These are phyloP conservation scores for Fomitopsis betulina DNA, from an alignment of 1,284 basidiomycete species.

Conservation along the genomic window DNA sequence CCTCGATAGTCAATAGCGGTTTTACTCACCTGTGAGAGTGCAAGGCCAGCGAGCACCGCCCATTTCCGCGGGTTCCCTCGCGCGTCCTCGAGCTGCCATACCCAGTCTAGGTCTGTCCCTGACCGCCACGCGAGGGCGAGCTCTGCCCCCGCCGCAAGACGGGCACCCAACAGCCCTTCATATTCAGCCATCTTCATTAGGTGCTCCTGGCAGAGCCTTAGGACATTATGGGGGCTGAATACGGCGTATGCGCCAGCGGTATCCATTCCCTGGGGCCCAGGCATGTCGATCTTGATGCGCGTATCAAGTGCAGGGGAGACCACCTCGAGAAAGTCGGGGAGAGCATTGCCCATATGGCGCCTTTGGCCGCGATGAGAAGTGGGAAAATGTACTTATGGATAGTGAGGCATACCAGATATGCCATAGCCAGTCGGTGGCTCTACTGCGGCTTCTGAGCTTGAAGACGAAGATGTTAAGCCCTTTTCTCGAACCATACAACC, in stretches of 20 bases:
- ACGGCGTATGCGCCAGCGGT: slow-evolving; percentile 36
- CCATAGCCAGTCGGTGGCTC: slow-evolving; percentile 83
- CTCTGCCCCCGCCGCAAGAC: slow-evolving; percentile 49
- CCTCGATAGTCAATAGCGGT: not conserved
- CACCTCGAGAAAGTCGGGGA: slow-evolving; percentile 43
- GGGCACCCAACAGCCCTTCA: slow-evolving; percentile 52
- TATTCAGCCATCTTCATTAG: slow-evolving; percentile 56
- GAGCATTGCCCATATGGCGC: slow-evolving; percentile 49
- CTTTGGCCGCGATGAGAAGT: slow-evolving; percentile 32
- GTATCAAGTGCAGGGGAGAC: slow-evolving; percentile 46
- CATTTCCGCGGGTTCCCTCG: slow-evolving; percentile 60
- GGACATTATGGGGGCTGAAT: slow-evolving; percentile 57
- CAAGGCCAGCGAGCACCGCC: slow-evolving; percentile 70
- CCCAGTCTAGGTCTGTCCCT: slow-evolving; percentile 74
- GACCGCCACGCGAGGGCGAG: slow-evolving; percentile 76
- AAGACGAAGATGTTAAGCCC: slow-evolving; percentile 82
- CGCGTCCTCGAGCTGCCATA: slow-evolving; percentile 66
- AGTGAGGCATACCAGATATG: slow-evolving; percentile 55
- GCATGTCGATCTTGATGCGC: slow-evolving; percentile 62
- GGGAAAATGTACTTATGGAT: not conserved
- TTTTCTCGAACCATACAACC: slow-evolving; percentile 40
- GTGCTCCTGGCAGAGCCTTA: slow-evolving; percentile 51
- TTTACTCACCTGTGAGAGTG: slow-evolving; percentile 56
- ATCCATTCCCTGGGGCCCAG: slow-evolving; percentile 35
- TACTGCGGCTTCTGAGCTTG: slow-evolving; percentile 65